Percentiles rank a stretch among this genome's conserved stretches.
These are phyloP conservation scores for Backusella morwellensis DNA, from an alignment of 192 early-diverging fungal genomes.

Conservation along the genomic window DNA sequence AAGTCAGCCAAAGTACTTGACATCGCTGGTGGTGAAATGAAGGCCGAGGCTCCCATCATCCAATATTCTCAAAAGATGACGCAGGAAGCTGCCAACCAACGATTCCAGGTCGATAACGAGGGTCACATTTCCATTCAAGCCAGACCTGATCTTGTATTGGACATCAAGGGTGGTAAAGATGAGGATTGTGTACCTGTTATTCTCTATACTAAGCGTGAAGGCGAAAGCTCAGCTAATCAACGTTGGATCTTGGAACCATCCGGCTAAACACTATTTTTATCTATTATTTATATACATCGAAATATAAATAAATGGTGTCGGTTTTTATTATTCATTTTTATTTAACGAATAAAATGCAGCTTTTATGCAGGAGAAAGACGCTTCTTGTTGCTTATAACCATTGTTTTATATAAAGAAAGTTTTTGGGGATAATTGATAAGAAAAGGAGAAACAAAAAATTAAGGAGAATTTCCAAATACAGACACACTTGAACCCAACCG, in stretches of 20 bases:
- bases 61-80: conserved; percentile 18
- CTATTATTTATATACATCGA: background rate
- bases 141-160: conserved; percentile 20
- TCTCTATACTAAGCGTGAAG: conserved; percentile 16
- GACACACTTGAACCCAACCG: no score
- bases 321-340: background rate
- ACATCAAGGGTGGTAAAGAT: conserved; percentile 21
- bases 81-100: conserved; percentile 21
- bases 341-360: background rate
- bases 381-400: background rate
- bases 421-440: background rate
- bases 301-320: background rate
- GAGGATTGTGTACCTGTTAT: conserved; percentile 10
- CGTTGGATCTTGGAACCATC: conserved; percentile 15
- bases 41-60: background rate
- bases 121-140: conserved; percentile 18
- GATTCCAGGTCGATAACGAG: conserved; percentile 22
- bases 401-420: background rate
- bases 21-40: conserved; percentile 22
- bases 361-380: background rate
- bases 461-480: no score
- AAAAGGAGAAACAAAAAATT: background rate
- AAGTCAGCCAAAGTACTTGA: conserved; percentile 27
- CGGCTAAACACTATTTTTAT: background rate
- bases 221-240: conserved; percentile 23